phyloP scores from a whole-genome alignment of 2,329 filamentous ascomycete species.

The Diaporthe citri region DNA sequence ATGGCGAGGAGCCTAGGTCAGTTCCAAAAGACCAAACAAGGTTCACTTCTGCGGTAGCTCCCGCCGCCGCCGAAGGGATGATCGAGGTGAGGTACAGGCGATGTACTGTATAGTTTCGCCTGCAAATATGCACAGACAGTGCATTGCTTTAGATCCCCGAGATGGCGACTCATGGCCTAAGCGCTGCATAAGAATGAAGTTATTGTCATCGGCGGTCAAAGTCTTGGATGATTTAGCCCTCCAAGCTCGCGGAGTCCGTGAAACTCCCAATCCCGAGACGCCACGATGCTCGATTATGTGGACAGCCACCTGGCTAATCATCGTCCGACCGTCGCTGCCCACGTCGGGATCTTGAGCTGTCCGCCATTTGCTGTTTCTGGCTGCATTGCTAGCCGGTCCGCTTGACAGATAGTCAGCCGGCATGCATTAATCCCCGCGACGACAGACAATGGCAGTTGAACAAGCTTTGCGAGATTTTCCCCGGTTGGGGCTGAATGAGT shows the following conservation, averaged over 20 bases:
- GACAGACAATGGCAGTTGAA: background rate
- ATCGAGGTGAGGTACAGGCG: background rate
- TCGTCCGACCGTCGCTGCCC: background rate
- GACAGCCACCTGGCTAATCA: background rate
- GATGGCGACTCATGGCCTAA: constrained; percentile 14
- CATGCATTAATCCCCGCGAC: background rate
- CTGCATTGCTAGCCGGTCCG: background rate
- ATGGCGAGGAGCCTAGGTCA: background rate
- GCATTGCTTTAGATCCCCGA: constrained; percentile 8
- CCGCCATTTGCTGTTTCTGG: background rate
- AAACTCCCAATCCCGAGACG: constrained; percentile 18
- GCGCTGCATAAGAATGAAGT: background rate
- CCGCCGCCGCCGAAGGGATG: constrained; percentile 22
- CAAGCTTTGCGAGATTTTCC: constrained; percentile 15
- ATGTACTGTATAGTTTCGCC: background rate
- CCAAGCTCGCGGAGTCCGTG: background rate
- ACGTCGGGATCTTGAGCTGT: background rate
- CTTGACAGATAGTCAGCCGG: background rate
- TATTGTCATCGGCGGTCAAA: constrained; percentile 24
- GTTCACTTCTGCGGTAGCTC: constrained; percentile 28
- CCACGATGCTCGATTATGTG: background rate
- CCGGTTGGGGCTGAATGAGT: background rate
- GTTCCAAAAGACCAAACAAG: constrained; percentile 9
- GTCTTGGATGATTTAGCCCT: constrained; percentile 5
- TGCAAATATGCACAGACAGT: constrained; percentile 5